Evolutionary conservation across 352 stramenopile genomes (phyloP).

Genomic region (Globisporangium mamillatum): DNA sequence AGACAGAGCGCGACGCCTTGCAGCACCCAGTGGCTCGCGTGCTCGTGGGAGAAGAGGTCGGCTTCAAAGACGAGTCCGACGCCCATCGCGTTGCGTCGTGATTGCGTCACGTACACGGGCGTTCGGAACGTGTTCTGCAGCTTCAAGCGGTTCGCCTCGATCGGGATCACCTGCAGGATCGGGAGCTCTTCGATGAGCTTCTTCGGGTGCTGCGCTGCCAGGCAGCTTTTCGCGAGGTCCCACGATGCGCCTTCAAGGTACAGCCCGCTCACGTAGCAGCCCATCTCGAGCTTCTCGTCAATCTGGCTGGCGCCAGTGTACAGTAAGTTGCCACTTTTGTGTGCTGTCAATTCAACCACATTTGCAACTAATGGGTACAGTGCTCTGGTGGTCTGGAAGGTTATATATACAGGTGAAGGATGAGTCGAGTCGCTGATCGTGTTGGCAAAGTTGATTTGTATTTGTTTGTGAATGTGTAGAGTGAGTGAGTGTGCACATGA

Average conservation of each 20-base stretch:
- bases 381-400: neutral
- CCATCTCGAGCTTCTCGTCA: conserved; percentile 62
- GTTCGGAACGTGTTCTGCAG: conserved; percentile 94
- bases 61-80: conserved; percentile 95
- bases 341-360: neutral
- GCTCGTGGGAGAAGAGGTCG: conserved; percentile 89
- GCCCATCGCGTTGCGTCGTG: conserved; percentile 93
- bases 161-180: conserved; percentile 94
- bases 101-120: conserved; percentile 95
- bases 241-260: conserved; percentile 94
- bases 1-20: conserved; percentile 92
- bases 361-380: neutral
- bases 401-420: neutral
- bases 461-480: neutral
- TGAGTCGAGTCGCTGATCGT: neutral
- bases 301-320: conserved; percentile 74
- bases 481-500: neutral
- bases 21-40: conserved; percentile 92
- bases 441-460: neutral
- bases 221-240: conserved; percentile 73
- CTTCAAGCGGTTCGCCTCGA: conserved; percentile 94
- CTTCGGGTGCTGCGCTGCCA: conserved; percentile 90
- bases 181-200: conserved; percentile 94
- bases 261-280: conserved; percentile 91
- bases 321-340: neutral